Conservation (phyloP, 345 rosid species). For the Clarkia xantiana region DNA sequence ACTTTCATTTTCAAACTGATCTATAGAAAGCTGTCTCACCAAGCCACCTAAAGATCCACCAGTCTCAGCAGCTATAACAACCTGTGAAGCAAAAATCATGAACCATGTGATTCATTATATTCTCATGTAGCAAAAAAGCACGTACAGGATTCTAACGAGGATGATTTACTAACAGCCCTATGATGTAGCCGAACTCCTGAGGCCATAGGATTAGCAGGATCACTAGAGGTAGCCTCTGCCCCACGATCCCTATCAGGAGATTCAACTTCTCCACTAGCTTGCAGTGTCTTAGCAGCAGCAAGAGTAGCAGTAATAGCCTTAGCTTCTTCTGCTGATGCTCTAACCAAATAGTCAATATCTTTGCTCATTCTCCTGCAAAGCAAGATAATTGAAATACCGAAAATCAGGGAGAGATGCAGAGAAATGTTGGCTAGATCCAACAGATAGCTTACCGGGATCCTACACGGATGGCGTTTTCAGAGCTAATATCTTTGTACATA, state of each 20-base stretch:
- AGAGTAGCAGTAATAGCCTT: conserved; percentile 92
- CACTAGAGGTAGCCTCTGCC: conserved; percentile 92
- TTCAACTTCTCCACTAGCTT: conserved; percentile 81
- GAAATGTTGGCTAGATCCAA: background rate
- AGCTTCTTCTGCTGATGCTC: conserved; percentile 98
- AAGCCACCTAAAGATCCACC: conserved; percentile 96
- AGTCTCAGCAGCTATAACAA: conserved; percentile 93
- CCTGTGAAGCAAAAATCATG: conserved; percentile 30
- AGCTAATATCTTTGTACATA: conserved; percentile 83
- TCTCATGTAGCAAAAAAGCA: background rate
- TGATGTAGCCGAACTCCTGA: conserved; percentile 91
- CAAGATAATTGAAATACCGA: conserved; percentile 7
- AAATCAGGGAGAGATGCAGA: conserved; percentile 1
- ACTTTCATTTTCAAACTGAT: conserved; percentile 96
- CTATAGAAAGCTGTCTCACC: conserved; percentile 93
- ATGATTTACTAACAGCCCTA: conserved; percentile 64
- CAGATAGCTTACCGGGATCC: conserved; percentile 48
- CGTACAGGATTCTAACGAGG: conserved; percentile 4
- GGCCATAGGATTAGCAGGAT: conserved; percentile 41
- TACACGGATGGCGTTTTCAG: conserved; percentile 73
- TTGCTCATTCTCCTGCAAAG: conserved; percentile 68
- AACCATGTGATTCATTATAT: conserved; percentile 1
- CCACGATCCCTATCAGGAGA: conserved; percentile 74
- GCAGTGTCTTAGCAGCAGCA: conserved; percentile 96
- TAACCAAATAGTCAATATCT: conserved; percentile 92